Conservation (phyloP, 139 green algal species). For the Trebouxia sp. region DNA sequence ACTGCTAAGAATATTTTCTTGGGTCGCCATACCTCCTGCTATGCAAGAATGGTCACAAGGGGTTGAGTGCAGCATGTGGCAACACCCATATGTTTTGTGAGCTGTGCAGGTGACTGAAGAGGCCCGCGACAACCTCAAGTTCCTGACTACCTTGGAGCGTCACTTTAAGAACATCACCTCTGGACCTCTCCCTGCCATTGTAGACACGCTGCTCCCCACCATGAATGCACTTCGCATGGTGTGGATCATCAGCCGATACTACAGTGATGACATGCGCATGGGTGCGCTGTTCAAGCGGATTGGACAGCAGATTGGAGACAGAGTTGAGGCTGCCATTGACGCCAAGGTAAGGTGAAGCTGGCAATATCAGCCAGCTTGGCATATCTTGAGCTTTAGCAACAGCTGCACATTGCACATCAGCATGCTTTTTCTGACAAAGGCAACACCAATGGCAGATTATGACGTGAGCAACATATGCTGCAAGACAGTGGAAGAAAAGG, state of each 20-base stretch:
- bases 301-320: conserved; percentile 68
- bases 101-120: conserved; percentile 68
- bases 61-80: too few relatives aligned
- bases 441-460: too few relatives aligned
- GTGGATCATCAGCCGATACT: conserved; percentile 90
- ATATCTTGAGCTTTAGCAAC: too few relatives aligned
- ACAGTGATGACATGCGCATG: conserved; percentile 87
- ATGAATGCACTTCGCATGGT: conserved; percentile 92
- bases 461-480: too few relatives aligned
- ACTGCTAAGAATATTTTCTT: too few relatives aligned
- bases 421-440: background rate
- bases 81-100: background rate
- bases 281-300: conserved; percentile 87
- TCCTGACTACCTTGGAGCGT: conserved; percentile 88
- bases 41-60: too few relatives aligned
- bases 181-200: conserved; percentile 63
- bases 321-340: conserved; percentile 69
- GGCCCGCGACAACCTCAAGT: conserved; percentile 92
- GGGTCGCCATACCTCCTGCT: too few relatives aligned
- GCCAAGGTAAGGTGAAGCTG: conserved; percentile 43
- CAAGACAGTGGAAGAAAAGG: too few relatives aligned
- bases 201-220: conserved; percentile 82
- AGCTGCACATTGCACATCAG: too few relatives aligned
- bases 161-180: conserved; percentile 82
- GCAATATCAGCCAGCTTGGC: too few relatives aligned